Percentiles rank a stretch among this genome's conserved stretches.
Evolutionary conservation across 768 basidiomycete genomes (phyloP).

Genomic region (Boletellus ananas): DNA sequence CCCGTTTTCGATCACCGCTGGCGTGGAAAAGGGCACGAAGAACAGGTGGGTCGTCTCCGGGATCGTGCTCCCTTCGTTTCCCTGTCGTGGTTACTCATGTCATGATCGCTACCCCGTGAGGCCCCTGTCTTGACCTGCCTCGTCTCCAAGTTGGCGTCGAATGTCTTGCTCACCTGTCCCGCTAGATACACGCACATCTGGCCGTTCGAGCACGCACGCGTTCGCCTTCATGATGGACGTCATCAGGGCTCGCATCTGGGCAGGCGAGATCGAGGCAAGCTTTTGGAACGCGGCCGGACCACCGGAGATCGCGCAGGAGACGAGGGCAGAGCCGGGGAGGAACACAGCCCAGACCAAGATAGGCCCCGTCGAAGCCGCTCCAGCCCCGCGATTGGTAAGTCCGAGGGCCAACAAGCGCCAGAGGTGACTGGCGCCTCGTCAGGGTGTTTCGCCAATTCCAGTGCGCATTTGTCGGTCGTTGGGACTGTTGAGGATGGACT

Average conservation of each 20-base stretch:
- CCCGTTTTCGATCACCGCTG: constrained; percentile 95
- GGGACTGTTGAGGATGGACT: background rate
- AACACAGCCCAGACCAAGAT: constrained; percentile 2
- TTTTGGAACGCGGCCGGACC: constrained; percentile 14
- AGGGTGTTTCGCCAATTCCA: constrained; percentile 6
- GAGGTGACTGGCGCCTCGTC: background rate
- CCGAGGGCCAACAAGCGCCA: background rate
- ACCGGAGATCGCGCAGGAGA: constrained; percentile 6
- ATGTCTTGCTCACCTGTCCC: constrained; percentile 3
- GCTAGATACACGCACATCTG: constrained; percentile 91
- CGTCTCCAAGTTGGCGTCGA: background rate
- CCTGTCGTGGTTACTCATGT: too few relatives aligned
- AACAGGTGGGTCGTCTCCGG: constrained; percentile 60
- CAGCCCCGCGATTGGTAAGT: constrained; percentile 12
- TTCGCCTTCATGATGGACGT: constrained; percentile 52
- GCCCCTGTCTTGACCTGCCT: background rate
- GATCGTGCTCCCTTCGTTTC: too few relatives aligned
- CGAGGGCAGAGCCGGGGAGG: constrained; percentile 3
- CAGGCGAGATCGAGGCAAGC: constrained; percentile 21
- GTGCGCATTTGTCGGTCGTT: background rate
- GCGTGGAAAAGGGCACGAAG: constrained; percentile 90
- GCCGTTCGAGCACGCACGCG: constrained; percentile 95
- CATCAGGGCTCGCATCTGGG: constrained; percentile 28
- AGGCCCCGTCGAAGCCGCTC: constrained; percentile 20
- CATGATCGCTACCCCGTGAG: background rate